A percentile compares a stretch with the other conserved stretches of the same genome.
Evolutionary conservation across 2,329 filamentous ascomycete genomes (phyloP).

Genomic region (Pseudopithomyces maydicus): DNA sequence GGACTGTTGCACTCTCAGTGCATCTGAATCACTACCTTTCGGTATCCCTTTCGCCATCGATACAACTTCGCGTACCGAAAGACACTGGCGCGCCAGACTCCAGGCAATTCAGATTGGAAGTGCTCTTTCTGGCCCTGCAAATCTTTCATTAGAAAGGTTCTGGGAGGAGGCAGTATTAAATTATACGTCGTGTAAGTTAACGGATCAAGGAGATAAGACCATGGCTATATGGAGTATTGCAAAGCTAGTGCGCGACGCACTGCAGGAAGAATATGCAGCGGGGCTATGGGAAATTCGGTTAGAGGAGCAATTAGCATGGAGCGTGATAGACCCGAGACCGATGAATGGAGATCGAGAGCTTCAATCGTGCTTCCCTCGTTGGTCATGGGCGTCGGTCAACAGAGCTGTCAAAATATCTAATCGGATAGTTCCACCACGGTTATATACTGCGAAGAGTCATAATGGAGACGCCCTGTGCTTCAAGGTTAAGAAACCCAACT

Average conservation of each 20-base stretch:
- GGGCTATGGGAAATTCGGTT: conserved; percentile 26
- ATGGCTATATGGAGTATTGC: conserved; percentile 28
- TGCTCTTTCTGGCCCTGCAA: conserved; percentile 9
- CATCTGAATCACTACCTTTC: conserved; percentile 16
- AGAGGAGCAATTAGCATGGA: conserved; percentile 33
- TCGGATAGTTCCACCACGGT: no score
- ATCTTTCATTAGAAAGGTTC: conserved; percentile 18
- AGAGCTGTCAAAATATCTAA: conserved; percentile 13
- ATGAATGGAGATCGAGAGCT: neutral
- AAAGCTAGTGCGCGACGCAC: conserved; percentile 28
- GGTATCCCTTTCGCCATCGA: conserved; percentile 15
- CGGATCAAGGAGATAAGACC: conserved; percentile 18
- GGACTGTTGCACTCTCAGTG: conserved; percentile 21
- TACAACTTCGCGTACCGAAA: conserved; percentile 8
- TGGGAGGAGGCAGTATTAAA: conserved; percentile 19
- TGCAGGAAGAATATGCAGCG: conserved; percentile 24
- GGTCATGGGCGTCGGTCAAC: conserved; percentile 21
- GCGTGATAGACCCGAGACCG: conserved; percentile 3
- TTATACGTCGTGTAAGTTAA: conserved; percentile 24
- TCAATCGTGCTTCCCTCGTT: conserved; percentile 16
- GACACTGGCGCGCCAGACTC: conserved; percentile 19
- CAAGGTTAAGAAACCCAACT: no score
- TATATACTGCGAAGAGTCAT: no score
- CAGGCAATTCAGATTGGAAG: neutral
- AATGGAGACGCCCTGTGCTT: no score